Percentiles rank a stretch among this genome's conserved stretches.
phyloP scores from a whole-genome alignment of 176 grass and related monocot species.

The Oryza brachyantha region DNA sequence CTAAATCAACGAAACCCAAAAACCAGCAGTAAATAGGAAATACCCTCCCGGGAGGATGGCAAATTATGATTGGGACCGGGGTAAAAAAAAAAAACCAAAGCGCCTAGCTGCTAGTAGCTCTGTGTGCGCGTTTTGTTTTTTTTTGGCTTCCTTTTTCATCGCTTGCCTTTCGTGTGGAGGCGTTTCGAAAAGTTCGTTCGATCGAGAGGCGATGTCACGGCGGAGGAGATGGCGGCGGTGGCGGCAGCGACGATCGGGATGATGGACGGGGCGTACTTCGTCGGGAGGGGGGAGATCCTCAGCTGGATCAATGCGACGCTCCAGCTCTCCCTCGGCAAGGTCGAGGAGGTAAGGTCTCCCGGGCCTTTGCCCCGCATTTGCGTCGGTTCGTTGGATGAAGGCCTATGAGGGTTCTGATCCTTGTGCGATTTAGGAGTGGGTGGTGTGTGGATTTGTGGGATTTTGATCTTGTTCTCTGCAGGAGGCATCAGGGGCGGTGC shows the following conservation, averaged over 20 bases:
- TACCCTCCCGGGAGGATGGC: too few relatives aligned
- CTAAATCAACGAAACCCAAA: too few relatives aligned
- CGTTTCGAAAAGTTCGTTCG: constrained; percentile 41
- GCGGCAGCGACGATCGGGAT: constrained; percentile 69
- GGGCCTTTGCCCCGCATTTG: too few relatives aligned
- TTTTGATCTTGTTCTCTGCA: constrained; percentile 15
- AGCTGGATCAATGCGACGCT: constrained; percentile 89
- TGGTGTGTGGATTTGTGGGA: too few relatives aligned
- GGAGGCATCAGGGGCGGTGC: constrained; percentile 86
- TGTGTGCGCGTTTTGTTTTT: not conserved
- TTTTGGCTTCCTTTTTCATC: not conserved
- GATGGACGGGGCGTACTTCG: constrained; percentile 96
- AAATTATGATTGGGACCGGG: too few relatives aligned
- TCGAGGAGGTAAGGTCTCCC: constrained; percentile 68
- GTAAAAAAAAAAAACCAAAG: too few relatives aligned
- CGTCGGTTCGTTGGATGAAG: too few relatives aligned
- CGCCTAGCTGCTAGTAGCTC: too few relatives aligned
- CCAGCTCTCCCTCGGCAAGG: constrained; percentile 73
- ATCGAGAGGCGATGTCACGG: too few relatives aligned
- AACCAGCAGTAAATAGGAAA: too few relatives aligned
- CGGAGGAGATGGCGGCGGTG: constrained; percentile 34
- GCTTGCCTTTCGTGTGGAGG: constrained; percentile 27
- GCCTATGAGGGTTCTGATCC: too few relatives aligned
- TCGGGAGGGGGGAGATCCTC: constrained; percentile 89
- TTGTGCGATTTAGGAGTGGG: not conserved